A percentile compares a stretch with the other conserved stretches of the same genome.
These are phyloP conservation scores for Nyctanthes arbortristis DNA, from an alignment of 257 asterid genomes.

Conservation along the genomic window DNA sequence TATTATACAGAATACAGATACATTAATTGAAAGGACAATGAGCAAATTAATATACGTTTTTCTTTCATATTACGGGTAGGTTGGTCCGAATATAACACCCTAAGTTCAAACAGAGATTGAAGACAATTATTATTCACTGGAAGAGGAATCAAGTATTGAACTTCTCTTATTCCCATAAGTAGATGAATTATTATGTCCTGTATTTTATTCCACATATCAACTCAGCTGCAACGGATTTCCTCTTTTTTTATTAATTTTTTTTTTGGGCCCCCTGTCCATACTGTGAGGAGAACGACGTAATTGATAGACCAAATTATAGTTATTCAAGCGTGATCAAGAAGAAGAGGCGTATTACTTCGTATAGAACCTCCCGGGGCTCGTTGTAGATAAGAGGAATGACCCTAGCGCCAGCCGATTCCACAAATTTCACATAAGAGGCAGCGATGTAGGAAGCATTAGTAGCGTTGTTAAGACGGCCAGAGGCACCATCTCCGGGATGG, in stretches of 20 bases:
- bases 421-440: constrained; percentile 89
- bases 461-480: constrained; percentile 67
- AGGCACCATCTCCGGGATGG: constrained; percentile 94
- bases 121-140: background rate
- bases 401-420: constrained; percentile 90
- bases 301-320: background rate
- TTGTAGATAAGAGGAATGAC: constrained; percentile 84
- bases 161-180: background rate
- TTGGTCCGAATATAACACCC: background rate
- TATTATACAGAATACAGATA: too few species aligned
- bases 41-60: background rate
- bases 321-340: too few species aligned
- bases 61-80: background rate
- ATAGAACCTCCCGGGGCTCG: constrained; percentile 63
- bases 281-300: too few species aligned
- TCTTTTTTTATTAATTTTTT: too few species aligned
- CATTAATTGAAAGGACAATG: background rate
- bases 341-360: constrained; percentile 34
- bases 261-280: too few species aligned
- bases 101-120: background rate
- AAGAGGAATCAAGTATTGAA: background rate
- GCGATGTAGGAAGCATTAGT: constrained; percentile 76
- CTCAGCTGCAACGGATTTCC: too few species aligned
- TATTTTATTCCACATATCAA: background rate
- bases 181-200: background rate